phyloP scores from a whole-genome alignment of 305 asterid genomes.

The Plantago lanceolata region DNA sequence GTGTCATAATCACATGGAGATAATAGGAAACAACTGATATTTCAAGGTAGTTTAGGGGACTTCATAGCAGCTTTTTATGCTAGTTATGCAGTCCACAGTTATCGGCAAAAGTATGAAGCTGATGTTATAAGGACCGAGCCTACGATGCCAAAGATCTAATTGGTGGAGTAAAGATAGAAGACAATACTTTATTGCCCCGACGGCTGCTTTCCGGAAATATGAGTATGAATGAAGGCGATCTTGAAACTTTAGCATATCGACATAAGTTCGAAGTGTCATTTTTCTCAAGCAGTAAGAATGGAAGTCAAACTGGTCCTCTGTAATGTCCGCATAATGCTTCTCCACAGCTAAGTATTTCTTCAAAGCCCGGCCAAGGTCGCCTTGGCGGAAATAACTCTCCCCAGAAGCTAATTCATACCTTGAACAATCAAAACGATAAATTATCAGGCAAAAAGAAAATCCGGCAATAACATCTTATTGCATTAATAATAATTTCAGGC shows the following conservation, averaged over 20 bases:
- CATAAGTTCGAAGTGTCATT: constrained; percentile 92
- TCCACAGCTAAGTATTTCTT: constrained; percentile 95
- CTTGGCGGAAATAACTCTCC: constrained; percentile 86
- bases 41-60: constrained; percentile 2
- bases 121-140: constrained; percentile 11
- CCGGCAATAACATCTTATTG: not conserved
- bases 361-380: constrained; percentile 91
- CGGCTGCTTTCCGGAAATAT: constrained; percentile 93
- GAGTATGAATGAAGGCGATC: constrained; percentile 88
- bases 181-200: constrained; percentile 69
- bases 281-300: constrained; percentile 96
- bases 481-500: constrained; percentile 13
- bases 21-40: constrained; percentile 9
- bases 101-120: not conserved
- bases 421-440: constrained; percentile 24
- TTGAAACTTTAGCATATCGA: constrained; percentile 88
- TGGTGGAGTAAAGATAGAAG: constrained; percentile 20
- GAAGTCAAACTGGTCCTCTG: constrained; percentile 97
- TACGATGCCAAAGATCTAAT: constrained; percentile 13
- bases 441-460: constrained; percentile 16
- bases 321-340: constrained; percentile 92
- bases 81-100: not conserved
- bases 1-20: constrained; percentile 19
- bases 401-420: constrained; percentile 99
- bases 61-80: constrained; percentile 8